Evolutionary conservation across 1,284 basidiomycete genomes (phyloP).

Genomic region (Papiliotrema nemorosa): DNA sequence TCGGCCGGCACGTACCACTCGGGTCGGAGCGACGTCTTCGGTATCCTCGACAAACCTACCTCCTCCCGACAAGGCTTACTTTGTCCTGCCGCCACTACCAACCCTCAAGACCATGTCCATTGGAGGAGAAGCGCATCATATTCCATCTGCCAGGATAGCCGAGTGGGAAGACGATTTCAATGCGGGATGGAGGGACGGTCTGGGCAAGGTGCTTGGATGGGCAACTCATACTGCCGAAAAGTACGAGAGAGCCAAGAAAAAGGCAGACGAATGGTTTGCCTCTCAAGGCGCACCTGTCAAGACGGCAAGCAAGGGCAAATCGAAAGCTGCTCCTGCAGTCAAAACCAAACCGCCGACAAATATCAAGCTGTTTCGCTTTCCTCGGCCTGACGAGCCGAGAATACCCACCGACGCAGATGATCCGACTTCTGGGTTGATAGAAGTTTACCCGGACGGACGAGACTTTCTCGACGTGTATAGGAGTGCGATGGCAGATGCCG

Average conservation of each 20-base stretch:
- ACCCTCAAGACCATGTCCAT: slow-evolving; percentile 41
- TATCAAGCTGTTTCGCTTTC: slow-evolving; percentile 44
- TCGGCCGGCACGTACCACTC: slow-evolving; percentile 17
- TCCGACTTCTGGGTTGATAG: slow-evolving; percentile 37
- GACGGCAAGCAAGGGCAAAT: slow-evolving; percentile 26
- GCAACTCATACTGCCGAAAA: slow-evolving; percentile 43
- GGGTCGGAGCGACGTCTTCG: slow-evolving; percentile 9
- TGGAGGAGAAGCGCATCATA: slow-evolving; percentile 43
- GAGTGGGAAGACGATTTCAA: slow-evolving; percentile 47
- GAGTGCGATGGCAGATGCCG: slow-evolving; percentile 29
- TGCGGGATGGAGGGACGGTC: slow-evolving; percentile 45
- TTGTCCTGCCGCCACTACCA: slow-evolving; percentile 48
- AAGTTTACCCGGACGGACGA: slow-evolving; percentile 22
- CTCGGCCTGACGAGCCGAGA: slow-evolving; percentile 24
- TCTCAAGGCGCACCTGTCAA: slow-evolving; percentile 11
- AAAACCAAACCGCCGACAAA: slow-evolving; percentile 35
- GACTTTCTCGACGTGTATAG: slow-evolving; percentile 35
- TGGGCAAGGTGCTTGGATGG: slow-evolving; percentile 43
- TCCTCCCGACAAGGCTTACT: slow-evolving; percentile 34
- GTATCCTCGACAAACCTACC: slow-evolving; percentile 17
- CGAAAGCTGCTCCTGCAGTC: slow-evolving; percentile 16
- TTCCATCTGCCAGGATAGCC: slow-evolving; percentile 24
- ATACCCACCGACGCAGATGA: slow-evolving; percentile 16
- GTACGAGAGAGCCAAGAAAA: slow-evolving; percentile 44
- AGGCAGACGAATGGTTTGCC: slow-evolving; percentile 41